Base-by-base conservation (phyloP, 2,329 filamentous ascomycete species). In the Dactylella cylindrospora region DNA sequence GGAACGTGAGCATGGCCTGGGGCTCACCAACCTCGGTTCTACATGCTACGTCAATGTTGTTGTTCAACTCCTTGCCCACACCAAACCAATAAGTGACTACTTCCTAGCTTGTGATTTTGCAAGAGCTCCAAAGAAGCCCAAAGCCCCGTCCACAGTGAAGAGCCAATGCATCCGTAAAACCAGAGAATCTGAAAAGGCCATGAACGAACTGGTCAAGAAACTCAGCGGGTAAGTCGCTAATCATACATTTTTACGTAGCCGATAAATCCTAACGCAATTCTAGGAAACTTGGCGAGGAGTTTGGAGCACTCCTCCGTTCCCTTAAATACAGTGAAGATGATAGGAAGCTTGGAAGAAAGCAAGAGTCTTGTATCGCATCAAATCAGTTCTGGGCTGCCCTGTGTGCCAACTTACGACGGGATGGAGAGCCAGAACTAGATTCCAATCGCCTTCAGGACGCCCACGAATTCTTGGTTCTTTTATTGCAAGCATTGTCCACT, bases 41-140 rank as follows among this genome's bases (percentile, higher is more conserved):
- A 61, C 55, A n/a, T 61, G 55, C 35, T 61, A 61, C 41, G 49
- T 61, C 35, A 61, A 61, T 17, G 55, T 61, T 13, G 55, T 61
- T n/a, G 17, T 61, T 7, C 55, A 61, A 20, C 29, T 61, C 35
- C 41, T 61, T 3, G 55, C 55, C 6, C 55, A 61, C 23, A 61
- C 55, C 2, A 28, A 33, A 17, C 17, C 47, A 5, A 26, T 61
- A n/a, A 31, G 36, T 5, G 47, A 61, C 12, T 61, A 61, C 25
- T 61, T 61, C 35, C 55, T 61, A 17, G 47, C 55, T n/a, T 53
- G 47, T 29, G 55, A 61, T 20, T 61, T 61, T 32, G 32, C 55
- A 3, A 32, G 41, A 28, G 15, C 15, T 17, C 47, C 47, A 1
- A 35, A 40, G 12, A 46, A 47, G 41, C 15, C 9, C 12, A 36